phyloP scores from a whole-genome alignment of 768 basidiomycete species.

The Epithele typhae region DNA sequence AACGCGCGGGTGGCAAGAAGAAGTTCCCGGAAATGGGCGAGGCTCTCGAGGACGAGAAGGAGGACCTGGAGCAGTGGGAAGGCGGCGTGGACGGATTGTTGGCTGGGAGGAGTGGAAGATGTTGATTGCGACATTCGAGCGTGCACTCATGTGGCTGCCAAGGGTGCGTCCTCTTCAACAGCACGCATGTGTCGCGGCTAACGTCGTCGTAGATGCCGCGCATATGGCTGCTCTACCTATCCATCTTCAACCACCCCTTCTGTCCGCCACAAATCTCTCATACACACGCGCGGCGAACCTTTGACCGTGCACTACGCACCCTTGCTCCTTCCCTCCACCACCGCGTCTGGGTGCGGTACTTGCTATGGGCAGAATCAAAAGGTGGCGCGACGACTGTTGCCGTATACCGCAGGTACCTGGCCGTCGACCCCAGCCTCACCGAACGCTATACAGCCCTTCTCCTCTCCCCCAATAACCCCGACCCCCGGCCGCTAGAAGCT shows the following conservation, averaged over 20 bases:
- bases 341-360: slow-evolving; percentile 89
- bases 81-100: slow-evolving; percentile 80
- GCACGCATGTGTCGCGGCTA: too few species aligned
- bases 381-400: slow-evolving; percentile 75
- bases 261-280: slow-evolving; percentile 82
- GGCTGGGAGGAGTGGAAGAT: slow-evolving; percentile 96
- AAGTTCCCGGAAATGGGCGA: slow-evolving; percentile 91
- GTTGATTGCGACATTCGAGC: slow-evolving; percentile 84
- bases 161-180: slow-evolving; percentile 65
- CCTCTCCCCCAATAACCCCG: slow-evolving; percentile 51
- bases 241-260: slow-evolving; percentile 82
- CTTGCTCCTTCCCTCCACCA: slow-evolving; percentile 89
- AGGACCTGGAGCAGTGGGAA: slow-evolving; percentile 81
- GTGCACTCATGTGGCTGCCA: slow-evolving; percentile 92
- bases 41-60: slow-evolving; percentile 79
- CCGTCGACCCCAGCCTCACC: slow-evolving; percentile 74
- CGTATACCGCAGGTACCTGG: slow-evolving; percentile 87
- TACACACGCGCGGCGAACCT: slow-evolving; percentile 91
- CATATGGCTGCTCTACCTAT: slow-evolving; percentile 91
- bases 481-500: slow-evolving; percentile 83
- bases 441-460: slow-evolving; percentile 73
- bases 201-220: slow-evolving; percentile 67
- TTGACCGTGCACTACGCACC: slow-evolving; percentile 90
- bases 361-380: slow-evolving; percentile 84
- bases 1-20: slow-evolving; percentile 83